Evolutionary conservation across 129 eudicot genomes (phyloP).

Genomic region (Pulicaria dysenterica): DNA sequence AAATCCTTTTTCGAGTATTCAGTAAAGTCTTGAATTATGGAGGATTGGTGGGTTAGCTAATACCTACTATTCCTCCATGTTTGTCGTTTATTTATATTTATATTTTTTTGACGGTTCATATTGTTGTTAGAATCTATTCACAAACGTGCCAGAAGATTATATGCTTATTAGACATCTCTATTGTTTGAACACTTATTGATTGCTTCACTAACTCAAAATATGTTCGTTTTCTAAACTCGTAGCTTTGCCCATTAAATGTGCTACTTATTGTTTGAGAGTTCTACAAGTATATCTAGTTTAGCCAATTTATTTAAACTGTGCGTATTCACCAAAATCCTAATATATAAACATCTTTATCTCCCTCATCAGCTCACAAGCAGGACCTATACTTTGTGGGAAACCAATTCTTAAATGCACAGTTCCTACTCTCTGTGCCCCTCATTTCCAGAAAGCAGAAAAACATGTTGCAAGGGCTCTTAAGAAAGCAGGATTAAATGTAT

Average conservation of each 20-base stretch:
- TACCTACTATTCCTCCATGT: neutral
- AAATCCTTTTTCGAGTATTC: neutral
- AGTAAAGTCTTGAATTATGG: neutral
- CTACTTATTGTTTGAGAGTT: neutral
- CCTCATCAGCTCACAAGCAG: slow-evolving; percentile 63
- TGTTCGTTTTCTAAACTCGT: neutral
- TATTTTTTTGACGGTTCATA: neutral
- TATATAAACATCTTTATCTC: neutral
- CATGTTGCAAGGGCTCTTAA: slow-evolving; percentile 67
- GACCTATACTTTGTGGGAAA: slow-evolving; percentile 73
- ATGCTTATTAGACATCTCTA: neutral
- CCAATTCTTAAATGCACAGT: slow-evolving; percentile 67
- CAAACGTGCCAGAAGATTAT: neutral
- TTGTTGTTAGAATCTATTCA: neutral
- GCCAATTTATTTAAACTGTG: neutral
- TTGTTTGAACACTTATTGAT: neutral
- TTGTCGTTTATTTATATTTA: neutral
- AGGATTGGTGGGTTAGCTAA: neutral
- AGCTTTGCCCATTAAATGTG: neutral
- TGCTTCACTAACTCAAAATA: neutral
- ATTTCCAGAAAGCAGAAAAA: slow-evolving; percentile 69
- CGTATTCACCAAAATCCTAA: neutral
- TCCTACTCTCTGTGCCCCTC: slow-evolving; percentile 69
- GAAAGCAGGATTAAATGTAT: slow-evolving; percentile 63
- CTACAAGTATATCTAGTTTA: slow-evolving; percentile 7